A percentile compares a stretch with the other conserved stretches of the same genome.
These are phyloP conservation scores for Gnaphalium uliginosum DNA, from an alignment of 129 eudicot genomes.

Conservation along the genomic window DNA sequence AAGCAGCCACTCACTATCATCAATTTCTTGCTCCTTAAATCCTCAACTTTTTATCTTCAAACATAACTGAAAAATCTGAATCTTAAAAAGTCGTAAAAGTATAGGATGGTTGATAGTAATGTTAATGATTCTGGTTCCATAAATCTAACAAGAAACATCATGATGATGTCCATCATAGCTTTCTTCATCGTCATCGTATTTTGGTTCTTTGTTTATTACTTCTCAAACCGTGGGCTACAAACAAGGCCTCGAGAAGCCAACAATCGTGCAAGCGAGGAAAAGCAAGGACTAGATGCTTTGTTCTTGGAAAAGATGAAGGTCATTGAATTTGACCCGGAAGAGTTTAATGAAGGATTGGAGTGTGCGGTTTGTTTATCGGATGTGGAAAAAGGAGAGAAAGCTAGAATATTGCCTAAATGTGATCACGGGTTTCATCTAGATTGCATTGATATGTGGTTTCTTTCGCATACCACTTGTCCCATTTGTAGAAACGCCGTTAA, in stretches of 20 bases:
- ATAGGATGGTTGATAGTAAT: slow-evolving; percentile 27
- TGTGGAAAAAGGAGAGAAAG: slow-evolving; percentile 29
- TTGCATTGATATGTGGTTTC: slow-evolving; percentile 35
- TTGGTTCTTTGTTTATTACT: slow-evolving; percentile 45
- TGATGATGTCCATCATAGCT: slow-evolving; percentile 47
- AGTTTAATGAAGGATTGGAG: slow-evolving; percentile 62
- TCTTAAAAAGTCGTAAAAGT: background rate
- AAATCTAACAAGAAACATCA: slow-evolving; percentile 48
- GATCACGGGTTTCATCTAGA: slow-evolving; percentile 43
- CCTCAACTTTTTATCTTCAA: background rate
- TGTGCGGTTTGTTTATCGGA: slow-evolving; percentile 53
- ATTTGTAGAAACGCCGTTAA: slow-evolving; percentile 44
- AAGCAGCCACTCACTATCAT: background rate
- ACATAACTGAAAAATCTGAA: background rate
- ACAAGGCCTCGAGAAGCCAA: background rate
- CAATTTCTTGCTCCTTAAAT: slow-evolving; percentile 13
- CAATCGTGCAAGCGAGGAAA: slow-evolving; percentile 24
- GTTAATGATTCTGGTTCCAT: slow-evolving; percentile 33
- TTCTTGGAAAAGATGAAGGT: slow-evolving; percentile 37
- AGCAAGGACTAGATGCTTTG: slow-evolving; percentile 51
- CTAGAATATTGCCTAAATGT: slow-evolving; percentile 42
- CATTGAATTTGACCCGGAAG: slow-evolving; percentile 38
- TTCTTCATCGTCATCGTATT: slow-evolving; percentile 43
- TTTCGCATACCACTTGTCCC: slow-evolving; percentile 38
- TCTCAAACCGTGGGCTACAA: slow-evolving; percentile 41